Evolutionary conservation across 1,139 yeast genomes (phyloP).

Genomic region (Sugiyamaella castrensis): DNA sequence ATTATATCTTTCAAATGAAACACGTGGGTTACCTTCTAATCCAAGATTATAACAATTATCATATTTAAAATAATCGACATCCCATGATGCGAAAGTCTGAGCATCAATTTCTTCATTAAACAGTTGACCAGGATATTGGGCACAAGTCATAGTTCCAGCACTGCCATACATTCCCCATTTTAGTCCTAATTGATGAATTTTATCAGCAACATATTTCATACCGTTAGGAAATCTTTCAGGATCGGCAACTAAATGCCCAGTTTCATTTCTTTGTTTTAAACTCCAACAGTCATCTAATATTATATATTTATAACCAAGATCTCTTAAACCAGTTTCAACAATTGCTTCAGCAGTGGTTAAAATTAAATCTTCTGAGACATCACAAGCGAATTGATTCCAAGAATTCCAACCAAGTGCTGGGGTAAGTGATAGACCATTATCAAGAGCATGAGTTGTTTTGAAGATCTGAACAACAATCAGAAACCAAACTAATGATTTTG

Average conservation of each 20-base stretch:
- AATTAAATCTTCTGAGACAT: conserved; percentile 30
- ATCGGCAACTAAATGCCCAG: conserved; percentile 23
- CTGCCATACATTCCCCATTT: conserved; percentile 36
- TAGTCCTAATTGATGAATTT: conserved; percentile 31
- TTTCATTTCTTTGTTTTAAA: conserved; percentile 19
- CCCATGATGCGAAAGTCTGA: conserved; percentile 32
- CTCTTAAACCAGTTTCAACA: conserved; percentile 29
- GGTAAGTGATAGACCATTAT: conserved; percentile 32
- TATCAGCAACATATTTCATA: conserved; percentile 29
- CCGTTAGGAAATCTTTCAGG: conserved; percentile 33
- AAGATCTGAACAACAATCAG: too few relatives aligned
- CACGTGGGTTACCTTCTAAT: conserved; percentile 28
- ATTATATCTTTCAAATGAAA: conserved; percentile 31
- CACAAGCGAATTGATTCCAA: conserved; percentile 35
- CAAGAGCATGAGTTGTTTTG: conserved; percentile 12
- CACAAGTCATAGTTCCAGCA: conserved; percentile 37
- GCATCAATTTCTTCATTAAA: conserved; percentile 35
- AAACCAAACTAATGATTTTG: too few relatives aligned
- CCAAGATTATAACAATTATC: conserved; percentile 37
- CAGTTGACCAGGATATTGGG: conserved; percentile 34
- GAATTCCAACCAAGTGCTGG: conserved; percentile 38
- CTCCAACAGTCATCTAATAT: conserved; percentile 37
- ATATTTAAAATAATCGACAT: conserved; percentile 36
- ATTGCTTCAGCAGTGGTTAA: conserved; percentile 28
- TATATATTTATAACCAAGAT: conserved; percentile 34